phyloP scores from a whole-genome alignment of 495 filamentous ascomycete species.

The Talaromyces liani region DNA sequence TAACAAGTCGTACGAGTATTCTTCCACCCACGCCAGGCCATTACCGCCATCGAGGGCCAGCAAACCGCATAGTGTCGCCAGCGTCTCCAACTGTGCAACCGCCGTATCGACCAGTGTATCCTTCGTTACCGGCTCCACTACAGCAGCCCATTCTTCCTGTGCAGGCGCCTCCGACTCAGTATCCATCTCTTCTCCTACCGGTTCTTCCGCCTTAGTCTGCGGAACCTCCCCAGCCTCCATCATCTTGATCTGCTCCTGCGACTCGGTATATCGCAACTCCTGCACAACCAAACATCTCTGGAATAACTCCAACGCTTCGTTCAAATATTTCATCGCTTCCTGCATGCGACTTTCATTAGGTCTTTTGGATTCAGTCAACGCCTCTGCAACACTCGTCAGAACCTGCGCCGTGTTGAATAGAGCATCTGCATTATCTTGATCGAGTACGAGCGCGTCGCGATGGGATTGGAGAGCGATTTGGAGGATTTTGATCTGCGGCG shows the following conservation, averaged over 20 bases:
- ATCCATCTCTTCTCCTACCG: constrained; percentile 9
- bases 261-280: constrained; percentile 48
- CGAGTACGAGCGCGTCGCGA: constrained; percentile 47
- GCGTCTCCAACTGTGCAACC: constrained; percentile 50
- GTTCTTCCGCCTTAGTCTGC: constrained; percentile 13
- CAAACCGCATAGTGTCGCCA: constrained; percentile 51
- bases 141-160: constrained; percentile 52
- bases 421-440: constrained; percentile 55
- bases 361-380: constrained; percentile 39
- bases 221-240: constrained; percentile 28
- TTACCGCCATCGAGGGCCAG: constrained; percentile 28
- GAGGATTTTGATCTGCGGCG: constrained; percentile 43
- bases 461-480: constrained; percentile 52
- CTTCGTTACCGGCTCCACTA: constrained; percentile 55
- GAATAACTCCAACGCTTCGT: constrained; percentile 58
- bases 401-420: constrained; percentile 67
- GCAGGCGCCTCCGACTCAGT: constrained; percentile 21
- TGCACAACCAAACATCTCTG: constrained; percentile 53
- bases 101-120: constrained; percentile 57
- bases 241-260: constrained; percentile 35
- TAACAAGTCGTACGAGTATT: constrained; percentile 40
- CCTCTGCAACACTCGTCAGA: constrained; percentile 56
- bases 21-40: constrained; percentile 47
- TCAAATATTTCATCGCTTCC: constrained; percentile 39
- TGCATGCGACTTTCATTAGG: constrained; percentile 30